These are phyloP conservation scores for Cryptococcus sp. DNA, from an alignment of 1,284 basidiomycete species.

Conservation along the genomic window DNA sequence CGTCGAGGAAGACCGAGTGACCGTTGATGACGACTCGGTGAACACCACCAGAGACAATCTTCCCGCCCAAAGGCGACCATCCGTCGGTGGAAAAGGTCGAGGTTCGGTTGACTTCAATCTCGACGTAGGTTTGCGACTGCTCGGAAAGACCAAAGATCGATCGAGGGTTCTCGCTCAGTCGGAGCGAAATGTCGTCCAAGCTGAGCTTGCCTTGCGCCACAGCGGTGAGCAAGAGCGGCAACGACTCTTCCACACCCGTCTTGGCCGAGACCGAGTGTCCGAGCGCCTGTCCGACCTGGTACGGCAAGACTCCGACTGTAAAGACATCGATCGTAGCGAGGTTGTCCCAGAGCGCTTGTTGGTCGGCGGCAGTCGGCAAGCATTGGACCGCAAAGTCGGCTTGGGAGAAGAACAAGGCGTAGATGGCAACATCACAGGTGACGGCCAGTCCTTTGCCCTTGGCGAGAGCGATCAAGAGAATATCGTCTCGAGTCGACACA, in stretches of 20 bases:
- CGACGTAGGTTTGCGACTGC: slow-evolving; percentile 80
- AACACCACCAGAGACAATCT: slow-evolving; percentile 64
- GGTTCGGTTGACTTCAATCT: slow-evolving; percentile 81
- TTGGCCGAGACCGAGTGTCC: slow-evolving; percentile 62
- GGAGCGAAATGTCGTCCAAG: slow-evolving; percentile 71
- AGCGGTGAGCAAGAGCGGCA: slow-evolving; percentile 82
- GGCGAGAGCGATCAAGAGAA: slow-evolving; percentile 85
- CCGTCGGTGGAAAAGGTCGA: slow-evolving; percentile 55
- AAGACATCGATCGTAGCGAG: slow-evolving; percentile 83
- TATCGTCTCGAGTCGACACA: slow-evolving; percentile 79
- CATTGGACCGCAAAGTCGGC: slow-evolving; percentile 61
- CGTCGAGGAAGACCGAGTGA: slow-evolving; percentile 89
- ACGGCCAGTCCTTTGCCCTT: slow-evolving; percentile 92
- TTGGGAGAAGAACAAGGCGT: slow-evolving; percentile 81
- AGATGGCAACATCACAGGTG: slow-evolving; percentile 93
- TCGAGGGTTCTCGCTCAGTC: slow-evolving; percentile 86
- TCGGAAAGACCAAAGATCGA: slow-evolving; percentile 87
- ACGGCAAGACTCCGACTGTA: slow-evolving; percentile 81
- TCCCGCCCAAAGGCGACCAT: slow-evolving; percentile 83
- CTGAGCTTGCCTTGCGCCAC: slow-evolving; percentile 74
- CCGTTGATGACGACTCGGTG: slow-evolving; percentile 89
- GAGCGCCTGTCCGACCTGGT: slow-evolving; percentile 65
- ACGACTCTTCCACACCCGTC: slow-evolving; percentile 81
- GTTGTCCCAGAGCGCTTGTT: slow-evolving; percentile 81
- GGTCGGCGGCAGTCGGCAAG: slow-evolving; percentile 73